phyloP scores from a whole-genome alignment of 306 rosid species.

The Begonia peltatifolia region DNA sequence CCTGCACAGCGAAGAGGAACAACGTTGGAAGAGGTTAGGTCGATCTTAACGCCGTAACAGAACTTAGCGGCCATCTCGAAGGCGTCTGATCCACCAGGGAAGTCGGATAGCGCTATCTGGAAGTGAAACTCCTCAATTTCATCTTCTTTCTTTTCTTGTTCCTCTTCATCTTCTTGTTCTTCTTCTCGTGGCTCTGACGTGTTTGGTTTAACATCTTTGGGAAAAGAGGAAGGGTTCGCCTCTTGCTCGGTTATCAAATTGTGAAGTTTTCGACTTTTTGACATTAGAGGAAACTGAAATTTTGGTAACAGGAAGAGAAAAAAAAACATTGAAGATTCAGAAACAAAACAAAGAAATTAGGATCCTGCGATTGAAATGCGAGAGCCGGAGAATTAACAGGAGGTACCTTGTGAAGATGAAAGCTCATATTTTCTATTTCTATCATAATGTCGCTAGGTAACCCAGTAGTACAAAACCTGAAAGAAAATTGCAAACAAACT shows the following conservation, averaged over 20 bases:
- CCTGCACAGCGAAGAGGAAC: conserved; percentile 93
- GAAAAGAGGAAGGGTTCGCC: conserved; percentile 21
- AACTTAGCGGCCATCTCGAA: conserved; percentile 89
- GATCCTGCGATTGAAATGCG: background rate
- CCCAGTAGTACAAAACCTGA: conserved; percentile 95
- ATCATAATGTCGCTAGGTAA: conserved; percentile 90
- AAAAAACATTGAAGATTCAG: conserved; percentile 2
- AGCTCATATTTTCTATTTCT: conserved; percentile 76
- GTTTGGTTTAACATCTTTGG: conserved; percentile 1
- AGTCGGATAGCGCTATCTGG: conserved; percentile 39
- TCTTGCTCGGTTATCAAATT: conserved; percentile 62
- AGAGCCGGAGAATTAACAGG: background rate
- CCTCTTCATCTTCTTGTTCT: conserved; percentile 2
- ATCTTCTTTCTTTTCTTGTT: conserved; percentile 23
- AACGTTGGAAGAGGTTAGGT: conserved; percentile 56
- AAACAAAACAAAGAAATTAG: conserved; percentile 4
- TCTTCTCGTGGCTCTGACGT: background rate
- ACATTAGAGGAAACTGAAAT: conserved; percentile 84
- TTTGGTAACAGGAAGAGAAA: conserved; percentile 1
- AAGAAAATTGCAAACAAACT: background rate
- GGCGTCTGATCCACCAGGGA: conserved; percentile 81
- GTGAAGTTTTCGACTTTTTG: conserved; percentile 66
- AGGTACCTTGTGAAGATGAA: conserved; percentile 88
- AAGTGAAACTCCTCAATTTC: conserved; percentile 69
- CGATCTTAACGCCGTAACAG: conserved; percentile 87